Evolutionary conservation across 1,284 basidiomycete genomes (phyloP).

Genomic region (Polyporus tsugae): DNA sequence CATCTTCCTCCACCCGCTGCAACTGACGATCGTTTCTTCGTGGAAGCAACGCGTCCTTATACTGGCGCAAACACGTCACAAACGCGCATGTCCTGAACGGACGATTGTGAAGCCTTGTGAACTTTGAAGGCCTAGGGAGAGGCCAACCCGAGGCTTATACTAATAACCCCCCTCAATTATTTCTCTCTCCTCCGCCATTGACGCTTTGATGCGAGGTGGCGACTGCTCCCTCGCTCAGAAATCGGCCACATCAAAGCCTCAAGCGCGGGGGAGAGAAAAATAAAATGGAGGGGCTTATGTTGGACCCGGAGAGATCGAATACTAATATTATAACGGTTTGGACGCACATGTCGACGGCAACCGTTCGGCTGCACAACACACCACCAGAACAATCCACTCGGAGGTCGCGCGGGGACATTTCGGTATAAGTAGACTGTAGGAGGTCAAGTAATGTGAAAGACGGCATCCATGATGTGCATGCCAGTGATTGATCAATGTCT

Average conservation of each 20-base stretch:
- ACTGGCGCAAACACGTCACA: not conserved
- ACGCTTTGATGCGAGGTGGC: too few species aligned
- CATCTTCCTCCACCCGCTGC: not conserved
- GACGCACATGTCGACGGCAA: slow-evolving; percentile 5
- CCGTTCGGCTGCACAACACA: slow-evolving; percentile 7
- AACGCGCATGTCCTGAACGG: not conserved
- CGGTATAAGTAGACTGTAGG: not conserved
- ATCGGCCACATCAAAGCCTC: too few species aligned
- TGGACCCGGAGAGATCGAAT: not conserved
- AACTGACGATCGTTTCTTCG: not conserved
- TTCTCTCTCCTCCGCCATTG: too few species aligned
- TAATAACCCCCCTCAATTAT: too few species aligned
- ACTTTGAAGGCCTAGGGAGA: too few species aligned
- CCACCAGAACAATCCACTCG: not conserved
- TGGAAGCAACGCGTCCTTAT: not conserved
- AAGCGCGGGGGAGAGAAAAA: too few species aligned
- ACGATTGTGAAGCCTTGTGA: not conserved
- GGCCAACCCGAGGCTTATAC: too few species aligned
- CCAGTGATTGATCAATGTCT: slow-evolving; percentile 26
- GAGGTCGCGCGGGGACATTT: not conserved
- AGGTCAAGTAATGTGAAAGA: slow-evolving; percentile 5
- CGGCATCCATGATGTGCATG: slow-evolving; percentile 29
- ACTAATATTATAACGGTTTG: not conserved
- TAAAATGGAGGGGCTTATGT: too few species aligned
- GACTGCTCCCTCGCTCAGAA: too few species aligned